These are phyloP conservation scores for Podila clonocystis DNA, from an alignment of 192 early-diverging fungal species.

Conservation along the genomic window DNA sequence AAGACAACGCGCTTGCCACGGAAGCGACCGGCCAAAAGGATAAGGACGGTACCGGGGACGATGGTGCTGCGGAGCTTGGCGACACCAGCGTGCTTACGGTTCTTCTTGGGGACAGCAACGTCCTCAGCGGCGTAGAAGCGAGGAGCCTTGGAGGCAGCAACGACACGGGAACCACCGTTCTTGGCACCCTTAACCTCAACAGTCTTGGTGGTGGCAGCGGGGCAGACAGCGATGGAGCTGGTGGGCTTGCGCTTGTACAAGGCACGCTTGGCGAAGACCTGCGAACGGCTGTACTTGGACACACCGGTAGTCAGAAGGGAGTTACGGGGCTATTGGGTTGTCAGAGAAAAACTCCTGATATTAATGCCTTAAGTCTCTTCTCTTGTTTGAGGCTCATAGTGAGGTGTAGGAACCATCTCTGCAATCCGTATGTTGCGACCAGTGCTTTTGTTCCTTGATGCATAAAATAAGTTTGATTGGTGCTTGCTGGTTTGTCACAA, in stretches of 20 bases:
- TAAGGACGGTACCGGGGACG: constrained; percentile 97
- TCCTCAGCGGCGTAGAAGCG: constrained; percentile 90
- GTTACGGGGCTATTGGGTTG: constrained; percentile 70
- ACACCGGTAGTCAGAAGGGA: constrained; percentile 87
- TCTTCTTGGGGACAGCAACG: constrained; percentile 78
- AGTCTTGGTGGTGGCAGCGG: constrained; percentile 68
- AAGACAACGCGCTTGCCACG: constrained; percentile 99
- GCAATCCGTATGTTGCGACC: too few relatives aligned
- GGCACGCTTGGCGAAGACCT: constrained; percentile 86
- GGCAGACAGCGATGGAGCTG: constrained; percentile 58
- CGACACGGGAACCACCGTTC: constrained; percentile 77
- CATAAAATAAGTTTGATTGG: too few relatives aligned
- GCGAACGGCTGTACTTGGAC: constrained; percentile 83
- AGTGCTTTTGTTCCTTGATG: too few relatives aligned
- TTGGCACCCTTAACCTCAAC: constrained; percentile 83
- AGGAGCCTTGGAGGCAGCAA: constrained; percentile 76
- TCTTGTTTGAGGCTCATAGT: too few relatives aligned
- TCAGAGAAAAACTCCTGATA: too few relatives aligned
- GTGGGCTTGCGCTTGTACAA: constrained; percentile 90
- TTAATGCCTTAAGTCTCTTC: too few relatives aligned
- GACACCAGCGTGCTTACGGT: constrained; percentile 79
- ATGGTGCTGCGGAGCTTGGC: constrained; percentile 88
- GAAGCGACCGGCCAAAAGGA: constrained; percentile 92
- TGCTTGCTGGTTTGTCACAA: too few relatives aligned
- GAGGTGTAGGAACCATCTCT: too few relatives aligned